phyloP scores from a whole-genome alignment of 2,329 filamentous ascomycete species.

The Bipolaris sorokiniana region DNA sequence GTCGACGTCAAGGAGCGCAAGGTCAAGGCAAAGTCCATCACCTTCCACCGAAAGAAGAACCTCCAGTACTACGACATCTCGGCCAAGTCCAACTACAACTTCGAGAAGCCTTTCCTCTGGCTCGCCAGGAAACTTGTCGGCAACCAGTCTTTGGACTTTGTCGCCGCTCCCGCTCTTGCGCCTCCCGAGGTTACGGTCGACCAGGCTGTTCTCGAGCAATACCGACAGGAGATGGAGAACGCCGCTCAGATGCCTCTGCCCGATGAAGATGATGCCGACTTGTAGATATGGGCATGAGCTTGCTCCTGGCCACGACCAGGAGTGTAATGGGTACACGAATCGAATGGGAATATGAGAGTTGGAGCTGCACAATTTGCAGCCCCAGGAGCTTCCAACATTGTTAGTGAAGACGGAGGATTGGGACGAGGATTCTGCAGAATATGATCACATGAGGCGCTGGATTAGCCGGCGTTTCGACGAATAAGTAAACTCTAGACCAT shows the following conservation, averaged over 20 bases:
- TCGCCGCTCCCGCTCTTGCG: conserved; percentile 91
- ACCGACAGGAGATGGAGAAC: conserved; percentile 85
- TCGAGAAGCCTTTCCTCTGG: conserved; percentile 99
- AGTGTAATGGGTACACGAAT: conserved; percentile 41
- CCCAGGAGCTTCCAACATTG: conserved; percentile 36
- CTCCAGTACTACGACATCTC: conserved; percentile 99
- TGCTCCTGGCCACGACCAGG: conserved; percentile 25
- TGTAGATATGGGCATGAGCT: conserved; percentile 52
- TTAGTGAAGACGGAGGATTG: conserved; percentile 34
- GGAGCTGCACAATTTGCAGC: conserved; percentile 23
- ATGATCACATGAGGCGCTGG: conserved; percentile 35
- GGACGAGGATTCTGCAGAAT: conserved; percentile 30
- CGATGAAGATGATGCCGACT: conserved; percentile 84
- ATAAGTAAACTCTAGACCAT: conserved; percentile 39
- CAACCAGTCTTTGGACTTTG: conserved; percentile 90
- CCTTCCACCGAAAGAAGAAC: conserved; percentile 99
- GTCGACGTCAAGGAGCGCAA: conserved; percentile 99
- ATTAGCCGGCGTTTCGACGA: conserved; percentile 43
- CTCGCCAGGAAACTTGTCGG: conserved; percentile 97
- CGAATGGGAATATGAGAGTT: conserved; percentile 34
- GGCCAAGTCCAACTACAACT: conserved; percentile 99
- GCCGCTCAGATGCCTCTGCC: conserved; percentile 86
- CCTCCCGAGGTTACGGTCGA: conserved; percentile 92
- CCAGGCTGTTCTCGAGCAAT: conserved; percentile 77
- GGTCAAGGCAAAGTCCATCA: conserved; percentile 99